Percentiles rank a stretch among this genome's conserved stretches.
These are phyloP conservation scores for Senecio squalidus DNA, from an alignment of 140 eudicot genomes.

Conservation along the genomic window DNA sequence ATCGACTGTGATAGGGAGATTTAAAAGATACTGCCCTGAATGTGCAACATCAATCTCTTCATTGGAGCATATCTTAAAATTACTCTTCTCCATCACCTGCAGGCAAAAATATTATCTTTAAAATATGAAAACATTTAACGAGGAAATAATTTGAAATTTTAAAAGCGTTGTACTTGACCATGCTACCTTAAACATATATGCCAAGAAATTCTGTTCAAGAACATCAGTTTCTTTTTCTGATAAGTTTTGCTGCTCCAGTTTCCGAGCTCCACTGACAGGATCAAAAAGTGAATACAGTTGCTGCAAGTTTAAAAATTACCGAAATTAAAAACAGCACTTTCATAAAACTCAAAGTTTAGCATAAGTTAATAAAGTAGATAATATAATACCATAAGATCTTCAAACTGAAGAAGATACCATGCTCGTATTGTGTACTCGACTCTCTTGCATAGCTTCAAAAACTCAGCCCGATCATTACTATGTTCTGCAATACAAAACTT, in stretches of 20 bases:
- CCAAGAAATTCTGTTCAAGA: constrained; percentile 89
- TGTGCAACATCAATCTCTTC: constrained; percentile 92
- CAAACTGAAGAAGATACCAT: constrained; percentile 93
- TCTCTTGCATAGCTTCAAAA: constrained; percentile 90
- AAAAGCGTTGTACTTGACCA: background rate
- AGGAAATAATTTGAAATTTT: background rate
- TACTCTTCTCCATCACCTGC: constrained; percentile 91
- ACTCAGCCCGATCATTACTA: constrained; percentile 72
- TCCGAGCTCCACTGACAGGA: constrained; percentile 79
- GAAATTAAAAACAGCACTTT: background rate
- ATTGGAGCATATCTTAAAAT: constrained; percentile 72
- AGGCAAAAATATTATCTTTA: background rate
- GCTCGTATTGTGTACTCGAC: constrained; percentile 92
- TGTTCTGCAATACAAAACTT: constrained; percentile 49
- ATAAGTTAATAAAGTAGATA: background rate
- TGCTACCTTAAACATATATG: constrained; percentile 66
- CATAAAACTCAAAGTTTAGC: background rate
- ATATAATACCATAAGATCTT: constrained; percentile 82
- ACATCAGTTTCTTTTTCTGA: constrained; percentile 69
- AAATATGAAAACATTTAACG: background rate
- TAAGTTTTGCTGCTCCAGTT: constrained; percentile 79
- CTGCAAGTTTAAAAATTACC: constrained; percentile 34
- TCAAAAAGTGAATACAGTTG: constrained; percentile 95
- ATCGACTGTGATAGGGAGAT: constrained; percentile 95
- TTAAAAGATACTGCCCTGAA: constrained; percentile 84